Base-by-base conservation (phyloP, 2,329 filamentous ascomycete genomes). In the Microsporum audouinii region DNA sequence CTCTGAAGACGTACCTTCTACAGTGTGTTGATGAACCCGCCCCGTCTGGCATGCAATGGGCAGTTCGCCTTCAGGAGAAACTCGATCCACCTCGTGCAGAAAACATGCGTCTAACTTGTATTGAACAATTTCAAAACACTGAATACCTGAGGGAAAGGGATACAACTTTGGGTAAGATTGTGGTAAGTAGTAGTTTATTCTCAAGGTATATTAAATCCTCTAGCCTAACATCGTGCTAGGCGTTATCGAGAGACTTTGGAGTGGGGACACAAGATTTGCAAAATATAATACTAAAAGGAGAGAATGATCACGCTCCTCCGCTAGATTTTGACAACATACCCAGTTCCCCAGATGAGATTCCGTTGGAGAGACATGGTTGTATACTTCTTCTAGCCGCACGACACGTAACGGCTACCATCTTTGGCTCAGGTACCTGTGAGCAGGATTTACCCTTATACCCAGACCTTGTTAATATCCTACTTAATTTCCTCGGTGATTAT, bases 1-100 rank as follows among this genome's bases (percentile, higher is more conserved):
- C 85, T 8, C 69, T 85, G 5, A 84, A 87, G 65, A 81, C 84
- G 29, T 86, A 84, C 62, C 70, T 85, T 57, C 69, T 82, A 62
- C 72, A 69, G 55, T 70, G 74, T 41, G 70, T 71, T 0, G 61
- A 68, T 23, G 69, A 71, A 10, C 66, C 71, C 51, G 33, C 53
- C 2, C 72, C 74, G 12, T 70, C 72, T 0, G 75, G 73, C 1
- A 71, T 79, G 73, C 73, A 73, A 10, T 77, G 76, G 75, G 71
- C 77, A 0, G 67, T 74, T 53, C 70, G 83, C 39, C 72, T 85
- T 63, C 82, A 83, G 70, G 83, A 86, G 66, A 80, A 81, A 64
- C 70, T 81, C 29, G 77, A 83, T 82, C 0, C 71, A 73, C 77
- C n/a, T 74, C 75, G 7, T 71, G 84, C 36, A 41, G 10, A 41